Base-by-base conservation (phyloP, 2,329 filamentous ascomycete species). In the Diaporthe sp. region DNA sequence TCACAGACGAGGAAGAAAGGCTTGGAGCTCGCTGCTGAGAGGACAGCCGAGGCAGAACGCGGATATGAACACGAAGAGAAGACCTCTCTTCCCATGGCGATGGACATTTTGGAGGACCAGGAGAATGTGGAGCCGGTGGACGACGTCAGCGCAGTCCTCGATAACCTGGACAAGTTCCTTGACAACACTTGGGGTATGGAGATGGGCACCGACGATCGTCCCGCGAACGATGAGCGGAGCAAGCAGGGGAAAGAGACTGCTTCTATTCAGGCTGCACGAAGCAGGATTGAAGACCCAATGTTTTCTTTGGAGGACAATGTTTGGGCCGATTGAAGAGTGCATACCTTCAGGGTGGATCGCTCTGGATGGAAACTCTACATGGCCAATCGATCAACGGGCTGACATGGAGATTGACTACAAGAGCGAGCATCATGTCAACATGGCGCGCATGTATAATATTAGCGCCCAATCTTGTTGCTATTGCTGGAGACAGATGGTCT, bases 141-240 rank as follows among this genome's bases (percentile, higher is more conserved):
- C 75, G 86, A 87, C 73, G 87, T 87, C 51, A 85, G 82, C n/a
- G 85, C 82, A 6, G 87, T 89, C 1, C 81, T 89, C 74, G 82
- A 85, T 28, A 86, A 89, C 75, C 79, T 89, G 8, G 84, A 83
- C 68, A 85, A 88, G 25, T 88, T 88, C 72, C 78, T 88, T 10
- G 84, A 85, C 55, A 55, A 77, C 22, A 79, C 80, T 22, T 84
- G 82, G 80, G 81, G 85, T 49, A 77, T 85, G 3, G 83, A 86
- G 31, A 62, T 46, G 22, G 68, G 57, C 42, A 78, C 79, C 1
- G 84, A 87, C 73, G 79, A 87, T 12, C 81, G 82, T 0, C 75
- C 81, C 73, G 81, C 79, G 12, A 79, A 81, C 9, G 80, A 76
- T 53, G 31, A 74, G 71, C 65, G 75, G 31, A 70, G 58, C 31